These are phyloP conservation scores for Leccinum cinnamomeum DNA, from an alignment of 1,284 basidiomycete species.

Conservation along the genomic window DNA sequence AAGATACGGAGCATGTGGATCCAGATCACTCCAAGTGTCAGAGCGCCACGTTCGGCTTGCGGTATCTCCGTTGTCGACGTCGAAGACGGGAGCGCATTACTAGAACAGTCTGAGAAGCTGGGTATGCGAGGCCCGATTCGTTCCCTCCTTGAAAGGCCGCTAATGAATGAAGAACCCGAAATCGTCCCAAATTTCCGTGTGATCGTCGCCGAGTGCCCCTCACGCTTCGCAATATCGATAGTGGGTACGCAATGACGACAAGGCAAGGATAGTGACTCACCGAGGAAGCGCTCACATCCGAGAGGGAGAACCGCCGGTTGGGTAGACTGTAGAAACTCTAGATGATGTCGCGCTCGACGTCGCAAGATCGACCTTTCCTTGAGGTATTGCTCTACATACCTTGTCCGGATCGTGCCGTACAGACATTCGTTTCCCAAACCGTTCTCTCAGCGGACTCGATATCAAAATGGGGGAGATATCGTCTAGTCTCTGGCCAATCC, in stretches of 20 bases:
- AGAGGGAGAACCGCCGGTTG: slow-evolving; percentile 32
- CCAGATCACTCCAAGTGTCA: not conserved
- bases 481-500: slow-evolving; percentile 20
- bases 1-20: slow-evolving; percentile 22
- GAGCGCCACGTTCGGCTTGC: not conserved
- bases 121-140: slow-evolving; percentile 17
- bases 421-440: slow-evolving; percentile 34
- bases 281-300: slow-evolving; percentile 17
- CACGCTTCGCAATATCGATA: not conserved
- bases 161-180: slow-evolving; percentile 21
- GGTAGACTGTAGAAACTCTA: slow-evolving; percentile 32
- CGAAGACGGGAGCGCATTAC: not conserved
- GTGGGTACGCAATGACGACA: slow-evolving; percentile 1
- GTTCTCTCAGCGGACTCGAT: slow-evolving; percentile 31
- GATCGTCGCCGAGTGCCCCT: slow-evolving; percentile 4
- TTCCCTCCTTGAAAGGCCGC: slow-evolving; percentile 8
- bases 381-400: slow-evolving; percentile 19
- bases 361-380: no score
- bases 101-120: slow-evolving; percentile 9
- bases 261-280: slow-evolving; percentile 11
- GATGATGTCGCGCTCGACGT: not conserved
- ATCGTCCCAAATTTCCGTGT: slow-evolving; percentile 30
- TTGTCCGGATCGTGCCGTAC: slow-evolving; percentile 27
- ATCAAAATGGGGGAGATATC: slow-evolving; percentile 28
- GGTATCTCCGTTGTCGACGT: not conserved